phyloP scores from a whole-genome alignment of 2,329 filamentous ascomycete species.

The Blumeriella jaapii region DNA sequence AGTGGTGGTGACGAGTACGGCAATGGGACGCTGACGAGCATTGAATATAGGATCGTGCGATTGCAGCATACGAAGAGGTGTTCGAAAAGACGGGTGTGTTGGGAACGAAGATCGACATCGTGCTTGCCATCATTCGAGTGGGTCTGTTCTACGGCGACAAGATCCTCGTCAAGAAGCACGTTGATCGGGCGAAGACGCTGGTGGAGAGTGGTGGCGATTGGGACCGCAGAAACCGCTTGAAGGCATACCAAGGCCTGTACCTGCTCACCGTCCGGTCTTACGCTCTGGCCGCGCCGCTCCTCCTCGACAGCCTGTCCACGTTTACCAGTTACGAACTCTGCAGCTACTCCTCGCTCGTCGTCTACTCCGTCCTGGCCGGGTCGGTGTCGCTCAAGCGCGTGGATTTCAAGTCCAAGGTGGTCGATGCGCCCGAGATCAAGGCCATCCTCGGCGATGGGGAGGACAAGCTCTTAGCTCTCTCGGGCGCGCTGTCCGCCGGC shows the following conservation, averaged over 20 bases:
- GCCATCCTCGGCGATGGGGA: constrained; percentile 85
- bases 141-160: constrained; percentile 95
- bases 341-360: constrained; percentile 87
- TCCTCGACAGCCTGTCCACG: constrained; percentile 93
- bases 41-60: constrained; percentile 77
- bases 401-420: constrained; percentile 98
- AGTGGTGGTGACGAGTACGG: neutral
- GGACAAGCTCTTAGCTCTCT: constrained; percentile 74
- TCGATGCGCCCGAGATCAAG: constrained; percentile 96
- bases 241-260: constrained; percentile 95
- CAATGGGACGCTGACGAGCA: constrained; percentile 15
- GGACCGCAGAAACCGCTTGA: constrained; percentile 95
- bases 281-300: constrained; percentile 76
- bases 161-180: constrained; percentile 80
- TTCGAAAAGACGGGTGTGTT: constrained; percentile 97
- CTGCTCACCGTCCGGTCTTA: constrained; percentile 87
- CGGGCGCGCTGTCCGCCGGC: constrained; percentile 69
- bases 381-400: constrained; percentile 91
- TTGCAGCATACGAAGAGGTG: constrained; percentile 82
- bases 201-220: constrained; percentile 96
- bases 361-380: constrained; percentile 91
- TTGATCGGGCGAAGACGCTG: constrained; percentile 78
- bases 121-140: constrained; percentile 91
- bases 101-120: constrained; percentile 93
- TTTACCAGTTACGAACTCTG: constrained; percentile 98